Evolutionary conservation across 1,284 basidiomycete genomes (phyloP), one percentile per base, ranked within the genome.

Genomic region (Marasmius sp.): DNA sequence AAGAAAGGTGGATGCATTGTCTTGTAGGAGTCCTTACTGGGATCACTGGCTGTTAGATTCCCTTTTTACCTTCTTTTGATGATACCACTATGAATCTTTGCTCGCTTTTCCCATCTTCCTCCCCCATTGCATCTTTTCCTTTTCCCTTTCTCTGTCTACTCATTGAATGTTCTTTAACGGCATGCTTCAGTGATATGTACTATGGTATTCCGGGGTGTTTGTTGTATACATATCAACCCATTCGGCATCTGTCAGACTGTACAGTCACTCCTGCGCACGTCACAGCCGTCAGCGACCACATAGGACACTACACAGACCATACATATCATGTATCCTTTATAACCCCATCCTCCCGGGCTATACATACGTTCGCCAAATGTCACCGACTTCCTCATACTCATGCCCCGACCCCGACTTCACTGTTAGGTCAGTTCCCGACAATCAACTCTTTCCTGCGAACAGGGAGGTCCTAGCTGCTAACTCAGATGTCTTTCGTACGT

Each of bases 1-100:
- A 79, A 81, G 72, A 75, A 77, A 71, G 80, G 77, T 76, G 77
- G 74, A 73, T 92, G 90, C 85, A 82, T 89, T 77, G 85, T 92
- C 81, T 84, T 92, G 86, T 92, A 89, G 85, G 81, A 78, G 82
- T 77, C 78, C 79, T 79, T 77, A 79, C 76, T 78, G 80, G 82
- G 83, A 82, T 81, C 78, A 74, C 75, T 76, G 77, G 77, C 77
- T 81, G 77, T 83, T 89, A 87, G 86, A 87, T 80, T 83, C 80
- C 72, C 75, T 75, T 73, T 66, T 77, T 83, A 83, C 79, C 80
- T 81, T 81, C 77, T 70, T 79, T 82, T 80, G 81, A 89, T 88
- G 87, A 91, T 91, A 91, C 89, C 89, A 88, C 78, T 81, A 79
- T 82, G 76, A 47, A 18, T 75, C 63, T 71, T 68, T 76, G 73